Evolutionary conservation across 2,329 filamentous ascomycete genomes (phyloP).

Genomic region (Aspergillus amoenus): DNA sequence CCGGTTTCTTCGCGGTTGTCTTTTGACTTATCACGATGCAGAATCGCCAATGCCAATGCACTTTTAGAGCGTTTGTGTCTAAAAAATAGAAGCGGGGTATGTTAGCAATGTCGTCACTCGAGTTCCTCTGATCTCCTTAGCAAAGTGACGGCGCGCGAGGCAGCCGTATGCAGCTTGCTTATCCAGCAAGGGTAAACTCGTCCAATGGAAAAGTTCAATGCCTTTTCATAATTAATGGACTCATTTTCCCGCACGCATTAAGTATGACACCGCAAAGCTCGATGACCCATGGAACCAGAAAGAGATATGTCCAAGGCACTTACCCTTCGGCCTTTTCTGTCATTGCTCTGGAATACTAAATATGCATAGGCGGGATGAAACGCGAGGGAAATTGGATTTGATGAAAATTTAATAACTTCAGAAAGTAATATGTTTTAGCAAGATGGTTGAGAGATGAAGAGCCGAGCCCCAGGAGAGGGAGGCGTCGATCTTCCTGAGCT

Average conservation of each 20-base stretch:
- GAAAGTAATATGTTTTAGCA: not conserved
- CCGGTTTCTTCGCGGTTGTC: conserved; percentile 34
- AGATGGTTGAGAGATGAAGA: not conserved
- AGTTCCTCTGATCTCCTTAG: not conserved
- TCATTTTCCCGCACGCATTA: not conserved
- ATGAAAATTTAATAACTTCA: not conserved
- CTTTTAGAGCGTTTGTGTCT: conserved; percentile 57
- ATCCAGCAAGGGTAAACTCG: not conserved
- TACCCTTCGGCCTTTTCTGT: conserved; percentile 33
- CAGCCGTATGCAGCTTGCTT: not conserved
- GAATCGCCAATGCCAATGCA: conserved; percentile 53
- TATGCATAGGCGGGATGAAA: conserved; percentile 3
- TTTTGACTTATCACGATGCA: conserved; percentile 54
- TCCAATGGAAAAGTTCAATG: not conserved
- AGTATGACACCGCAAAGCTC: not conserved
- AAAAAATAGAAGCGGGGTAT: conserved; percentile 28
- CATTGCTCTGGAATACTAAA: conserved; percentile 23
- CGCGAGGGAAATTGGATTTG: not conserved
- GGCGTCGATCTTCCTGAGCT: conserved; percentile 3
- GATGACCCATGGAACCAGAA: conserved; percentile 22
- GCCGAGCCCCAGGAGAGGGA: not conserved
- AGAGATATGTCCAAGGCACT: conserved; percentile 16
- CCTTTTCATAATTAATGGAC: not conserved
- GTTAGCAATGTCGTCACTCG: conserved; percentile 23
- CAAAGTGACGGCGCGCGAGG: not conserved